Conservation (phyloP, 805 yeast genomes). For the Lipomyces kockii region DNA sequence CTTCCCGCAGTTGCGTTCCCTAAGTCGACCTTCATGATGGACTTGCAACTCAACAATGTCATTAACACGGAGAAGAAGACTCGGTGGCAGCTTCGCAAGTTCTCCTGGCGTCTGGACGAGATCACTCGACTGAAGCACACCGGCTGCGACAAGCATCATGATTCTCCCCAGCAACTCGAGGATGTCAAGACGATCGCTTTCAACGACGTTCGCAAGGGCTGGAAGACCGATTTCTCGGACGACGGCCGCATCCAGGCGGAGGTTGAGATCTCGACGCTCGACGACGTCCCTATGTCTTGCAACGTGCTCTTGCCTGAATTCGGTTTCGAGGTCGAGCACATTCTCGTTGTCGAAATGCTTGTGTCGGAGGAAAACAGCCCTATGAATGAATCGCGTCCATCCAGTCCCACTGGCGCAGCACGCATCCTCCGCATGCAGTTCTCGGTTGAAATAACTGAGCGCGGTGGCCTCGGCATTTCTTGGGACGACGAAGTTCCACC, state of each 20-base stretch:
- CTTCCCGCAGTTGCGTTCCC: constrained; percentile 91
- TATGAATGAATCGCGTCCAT: constrained; percentile 49
- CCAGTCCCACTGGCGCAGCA: constrained; percentile 83
- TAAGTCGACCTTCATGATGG: constrained; percentile 81
- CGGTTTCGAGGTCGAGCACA: constrained; percentile 78
- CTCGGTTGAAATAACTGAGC: constrained; percentile 76
- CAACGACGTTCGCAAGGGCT: constrained; percentile 86
- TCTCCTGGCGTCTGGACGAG: constrained; percentile 90
- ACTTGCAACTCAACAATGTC: constrained; percentile 70
- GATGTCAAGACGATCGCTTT: constrained; percentile 73
- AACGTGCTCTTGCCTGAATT: constrained; percentile 80
- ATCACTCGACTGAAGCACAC: constrained; percentile 62
- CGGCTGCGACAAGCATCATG: constrained; percentile 53
- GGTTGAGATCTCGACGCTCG: constrained; percentile 44
- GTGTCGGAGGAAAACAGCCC: constrained; percentile 81
- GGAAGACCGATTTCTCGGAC: constrained; percentile 90
- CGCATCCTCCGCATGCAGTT: constrained; percentile 94
- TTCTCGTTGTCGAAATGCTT: constrained; percentile 82
- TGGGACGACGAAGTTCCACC: constrained; percentile 99
- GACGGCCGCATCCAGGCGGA: constrained; percentile 76
- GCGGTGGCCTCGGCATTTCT: constrained; percentile 93
- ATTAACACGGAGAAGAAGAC: constrained; percentile 44
- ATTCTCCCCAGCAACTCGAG: constrained; percentile 48
- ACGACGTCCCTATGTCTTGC: constrained; percentile 52
- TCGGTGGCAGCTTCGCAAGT: constrained; percentile 93